phyloP scores from a whole-genome alignment of 1,284 basidiomycete genomes.

The Flammula alnicola region DNA sequence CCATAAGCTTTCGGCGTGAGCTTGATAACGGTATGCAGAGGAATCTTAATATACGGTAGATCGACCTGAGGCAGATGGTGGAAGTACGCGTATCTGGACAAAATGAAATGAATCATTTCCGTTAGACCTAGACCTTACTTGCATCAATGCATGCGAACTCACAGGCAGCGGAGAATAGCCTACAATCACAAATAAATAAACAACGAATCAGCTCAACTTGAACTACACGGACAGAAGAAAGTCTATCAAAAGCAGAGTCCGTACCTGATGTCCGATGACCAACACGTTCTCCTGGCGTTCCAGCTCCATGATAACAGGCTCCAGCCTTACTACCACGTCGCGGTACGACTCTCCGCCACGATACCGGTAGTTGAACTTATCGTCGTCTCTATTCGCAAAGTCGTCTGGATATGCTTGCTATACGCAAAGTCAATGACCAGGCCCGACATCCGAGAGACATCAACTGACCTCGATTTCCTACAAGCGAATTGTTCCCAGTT shows the following conservation, averaged over 20 bases:
- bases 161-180: constrained; percentile 92
- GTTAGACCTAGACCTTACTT: not conserved
- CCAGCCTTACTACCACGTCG: constrained; percentile 93
- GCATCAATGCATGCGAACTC: constrained; percentile 33
- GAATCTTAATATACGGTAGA: constrained; percentile 97
- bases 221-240: too few species aligned
- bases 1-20: constrained; percentile 98
- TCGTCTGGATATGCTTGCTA: constrained; percentile 96
- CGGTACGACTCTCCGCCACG: constrained; percentile 95
- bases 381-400: constrained; percentile 97
- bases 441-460: not conserved
- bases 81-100: constrained; percentile 87
- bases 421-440: constrained; percentile 2
- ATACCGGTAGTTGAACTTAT: constrained; percentile 99
- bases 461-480: constrained; percentile 84
- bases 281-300: constrained; percentile 97
- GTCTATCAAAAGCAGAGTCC: too few species aligned
- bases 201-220: not conserved
- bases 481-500: not conserved
- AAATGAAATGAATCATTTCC: constrained; percentile 1
- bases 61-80: constrained; percentile 92
- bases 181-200: constrained; percentile 30
- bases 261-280: constrained; percentile 93
- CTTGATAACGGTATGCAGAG: constrained; percentile 97
- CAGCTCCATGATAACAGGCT: constrained; percentile 99